Base-by-base conservation (phyloP, 1,284 basidiomycete genomes). In the Heterobasidion parviporum region DNA sequence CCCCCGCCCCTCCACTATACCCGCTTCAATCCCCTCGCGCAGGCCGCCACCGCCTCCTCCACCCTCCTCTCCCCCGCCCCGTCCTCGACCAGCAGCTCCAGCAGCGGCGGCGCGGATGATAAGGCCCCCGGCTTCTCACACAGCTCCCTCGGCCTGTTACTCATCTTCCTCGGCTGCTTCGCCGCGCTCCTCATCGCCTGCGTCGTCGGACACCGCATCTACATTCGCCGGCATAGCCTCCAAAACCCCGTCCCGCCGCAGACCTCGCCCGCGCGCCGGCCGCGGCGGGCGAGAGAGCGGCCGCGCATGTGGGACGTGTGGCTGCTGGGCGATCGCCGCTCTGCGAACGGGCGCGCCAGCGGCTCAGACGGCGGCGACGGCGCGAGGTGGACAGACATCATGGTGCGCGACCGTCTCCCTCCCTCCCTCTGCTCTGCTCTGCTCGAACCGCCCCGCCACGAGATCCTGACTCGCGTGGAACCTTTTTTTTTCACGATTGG, bases 251-350 rank as follows among this genome's bases (percentile, higher is more conserved):
- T 45, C 15, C 10, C 32, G 50, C 8, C 20, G 20, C 48, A 32
- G 48, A 32, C 26, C 6, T 18, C 36, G 47, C 26, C 35, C 16
- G 5, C 1, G 9, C 10, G 41, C 34, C 34, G 14, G 33, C 15
- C 9, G 18, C 16, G 12, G 6, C 14, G 38, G 38, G 12, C n/a
- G 38, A 41, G 16, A 18, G 10, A 12, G 20, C 55, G 18, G 43
- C 59, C 60, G 20, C 50, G 36, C 47, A 32, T 58, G 51, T 60
- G 50, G 54, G 59, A 58, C 15, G 16, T 56, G 41, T 45, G 43
- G 32, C 59, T 60, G 16, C 48, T 52, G 8, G 26, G 43, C 6
- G 54, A 38, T n/a, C 35, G 41, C 32, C 20, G 16, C 3, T 2
- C 18, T 12, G 33, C 10, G 3, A 10, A 26, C 14, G 33, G 6